Base-by-base conservation (phyloP, 2,329 filamentous ascomycete genomes). In the Parastagonospora nodorum region DNA sequence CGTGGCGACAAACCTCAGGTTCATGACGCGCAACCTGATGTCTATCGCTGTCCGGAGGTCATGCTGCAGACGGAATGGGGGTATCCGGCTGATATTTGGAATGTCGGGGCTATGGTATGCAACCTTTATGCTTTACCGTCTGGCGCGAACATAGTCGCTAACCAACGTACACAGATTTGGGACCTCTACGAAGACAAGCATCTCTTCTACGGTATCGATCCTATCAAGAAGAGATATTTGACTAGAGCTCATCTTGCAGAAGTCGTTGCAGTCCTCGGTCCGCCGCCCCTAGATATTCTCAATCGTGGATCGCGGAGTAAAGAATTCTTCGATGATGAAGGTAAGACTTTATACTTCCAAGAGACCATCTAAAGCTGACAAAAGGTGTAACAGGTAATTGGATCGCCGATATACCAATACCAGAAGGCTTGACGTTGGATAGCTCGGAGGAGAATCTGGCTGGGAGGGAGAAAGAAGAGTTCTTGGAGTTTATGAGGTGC, bases 81-180 rank as follows among this genome's bases (percentile, higher is more conserved):
- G 27, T 74, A 69, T 51, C 53, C 62, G 5, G 59, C 70, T 5
- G 75, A 77, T 52, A 67, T 75, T 2, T 77, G 72, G 73, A 68
- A 67, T 30, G 61, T 75, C n/a, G 75, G 67, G 9, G 61, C 64
- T 48, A 65, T 72, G 60, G 69, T 75, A 58, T 43, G n/a, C n/a
- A n/a, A n/a, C n/a, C n/a, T n/a, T n/a, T n/a, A n/a, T n/a, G n/a
- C n/a, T n/a, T n/a, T n/a, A n/a, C n/a, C n/a, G n/a, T n/a, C n/a
- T 8, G 3, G 15, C 3, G 16, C 30, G 8, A 46, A 5, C 3
- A 7, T 28, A 35, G n/a, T 27, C 10, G 14, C 10, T 55, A 19
- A 51, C 30, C 5, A 31, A 42, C 42, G 27, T 55, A 37, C 44
- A 43, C 47, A 74, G 71, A 55, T 74, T 19, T 77, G 73, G 73